phyloP scores from a whole-genome alignment of 768 basidiomycete species.

The Lentinula sp. region DNA sequence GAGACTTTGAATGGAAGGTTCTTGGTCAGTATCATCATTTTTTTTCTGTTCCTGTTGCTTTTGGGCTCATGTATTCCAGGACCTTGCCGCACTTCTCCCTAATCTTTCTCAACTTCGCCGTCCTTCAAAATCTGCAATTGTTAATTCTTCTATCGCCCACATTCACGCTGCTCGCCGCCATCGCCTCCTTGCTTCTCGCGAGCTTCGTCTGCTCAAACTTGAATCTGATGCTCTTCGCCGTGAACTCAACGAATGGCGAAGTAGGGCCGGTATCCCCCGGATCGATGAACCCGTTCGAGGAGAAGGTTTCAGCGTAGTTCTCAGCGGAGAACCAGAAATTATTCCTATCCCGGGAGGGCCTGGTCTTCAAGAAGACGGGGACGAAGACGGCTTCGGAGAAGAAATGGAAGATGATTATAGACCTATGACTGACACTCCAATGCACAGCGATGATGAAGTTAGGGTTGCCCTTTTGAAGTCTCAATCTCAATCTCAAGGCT shows the following conservation, averaged over 20 bases:
- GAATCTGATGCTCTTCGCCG: constrained; percentile 84
- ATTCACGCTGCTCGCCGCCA: constrained; percentile 79
- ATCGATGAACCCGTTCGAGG: constrained; percentile 70
- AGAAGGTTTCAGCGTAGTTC: constrained; percentile 66
- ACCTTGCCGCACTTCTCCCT: constrained; percentile 86
- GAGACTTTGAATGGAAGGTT: constrained; percentile 94
- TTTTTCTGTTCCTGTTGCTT: constrained; percentile 3
- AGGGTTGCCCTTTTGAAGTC: neutral
- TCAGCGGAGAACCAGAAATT: constrained; percentile 69
- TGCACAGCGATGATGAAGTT: constrained; percentile 11
- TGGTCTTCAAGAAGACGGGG: constrained; percentile 42
- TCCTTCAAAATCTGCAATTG: constrained; percentile 94
- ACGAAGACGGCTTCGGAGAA: constrained; percentile 33
- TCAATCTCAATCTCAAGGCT: constrained; percentile 12
- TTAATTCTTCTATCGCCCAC: constrained; percentile 91
- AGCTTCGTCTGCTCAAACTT: constrained; percentile 69
- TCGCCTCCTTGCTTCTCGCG: constrained; percentile 73
- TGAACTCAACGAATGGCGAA: constrained; percentile 93
- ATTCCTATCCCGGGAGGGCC: constrained; percentile 49
- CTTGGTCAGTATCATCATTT: constrained; percentile 46
- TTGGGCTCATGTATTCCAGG: constrained; percentile 33
- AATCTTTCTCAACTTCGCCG: constrained; percentile 87
- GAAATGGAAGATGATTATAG: constrained; percentile 21
- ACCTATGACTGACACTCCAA: constrained; percentile 14
- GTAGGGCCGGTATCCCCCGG: constrained; percentile 61